phyloP scores from a whole-genome alignment of 1,139 yeast species.

The Blastobotrys arbuscula region DNA sequence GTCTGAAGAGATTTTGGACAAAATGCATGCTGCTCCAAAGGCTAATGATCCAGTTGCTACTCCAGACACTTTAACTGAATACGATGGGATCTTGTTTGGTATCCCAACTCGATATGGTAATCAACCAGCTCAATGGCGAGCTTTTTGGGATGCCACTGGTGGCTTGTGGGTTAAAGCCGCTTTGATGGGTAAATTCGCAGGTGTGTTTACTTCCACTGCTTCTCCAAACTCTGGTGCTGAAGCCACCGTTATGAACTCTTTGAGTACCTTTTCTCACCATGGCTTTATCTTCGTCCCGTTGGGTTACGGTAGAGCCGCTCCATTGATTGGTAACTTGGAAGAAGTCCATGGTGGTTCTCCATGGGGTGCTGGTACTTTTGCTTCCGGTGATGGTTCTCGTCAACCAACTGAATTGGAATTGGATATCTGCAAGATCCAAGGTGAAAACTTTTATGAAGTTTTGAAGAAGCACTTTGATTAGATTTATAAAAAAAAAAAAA shows the following conservation, averaged over 20 bases:
- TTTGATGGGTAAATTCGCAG: conserved; percentile 69
- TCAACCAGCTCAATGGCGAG: conserved; percentile 74
- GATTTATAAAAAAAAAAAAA: too few relatives aligned
- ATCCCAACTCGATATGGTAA: conserved; percentile 81
- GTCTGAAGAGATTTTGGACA: conserved; percentile 51
- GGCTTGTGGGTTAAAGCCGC: conserved; percentile 78
- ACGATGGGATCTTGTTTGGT: conserved; percentile 77
- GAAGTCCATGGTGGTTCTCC: conserved; percentile 82
- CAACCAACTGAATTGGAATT: conserved; percentile 61
- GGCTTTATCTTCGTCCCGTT: conserved; percentile 75
- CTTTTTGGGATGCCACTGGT: conserved; percentile 80
- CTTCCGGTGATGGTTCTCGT: conserved; percentile 78
- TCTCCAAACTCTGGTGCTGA: conserved; percentile 86
- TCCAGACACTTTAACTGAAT: conserved; percentile 50
- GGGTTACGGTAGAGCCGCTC: conserved; percentile 64
- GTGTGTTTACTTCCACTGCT: conserved; percentile 73
- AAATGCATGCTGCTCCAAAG: conserved; percentile 63
- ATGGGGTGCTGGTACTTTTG: conserved; percentile 85
- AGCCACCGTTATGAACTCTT: conserved; percentile 55
- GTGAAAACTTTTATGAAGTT: too few relatives aligned
- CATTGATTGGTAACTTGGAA: conserved; percentile 51
- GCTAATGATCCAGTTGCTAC: conserved; percentile 59
- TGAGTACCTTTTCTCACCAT: conserved; percentile 70
- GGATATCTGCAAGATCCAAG: conserved; percentile 59
- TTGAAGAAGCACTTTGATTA: too few relatives aligned